Base-by-base conservation (phyloP, 2,329 filamentous ascomycete genomes). In the Calonectria crousiana region DNA sequence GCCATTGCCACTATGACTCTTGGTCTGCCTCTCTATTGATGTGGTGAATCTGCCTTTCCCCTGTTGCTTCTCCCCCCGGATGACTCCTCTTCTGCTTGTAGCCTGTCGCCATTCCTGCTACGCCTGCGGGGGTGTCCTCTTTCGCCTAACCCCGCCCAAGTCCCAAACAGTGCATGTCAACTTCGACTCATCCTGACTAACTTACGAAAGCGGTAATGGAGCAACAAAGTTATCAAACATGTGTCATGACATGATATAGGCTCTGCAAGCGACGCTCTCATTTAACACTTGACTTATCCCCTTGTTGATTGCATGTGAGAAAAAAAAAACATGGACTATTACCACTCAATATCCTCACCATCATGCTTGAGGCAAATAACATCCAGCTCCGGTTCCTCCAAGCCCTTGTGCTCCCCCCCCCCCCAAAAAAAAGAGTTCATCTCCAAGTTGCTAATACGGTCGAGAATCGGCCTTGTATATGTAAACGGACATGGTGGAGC, bases 111-210 rank as follows among this genome's bases (percentile, higher is more conserved):
- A 23, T 64, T 44, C 44, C 67, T 47, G 34, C 47, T 52, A 36
- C 60, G 69, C n/a, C 65, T 60, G 66, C 49, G 67, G 74, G 53
- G 49, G 32, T 56, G 47, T 36, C 60, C 67, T 64, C 49, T 16
- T 36, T 65, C 44, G 34, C 38, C 32, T 26, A 36, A 49, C 28
- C 20, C 52, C 44, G 36, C 34, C 49, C 38, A 66, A 26, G 23
- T 60, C 66, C 53, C 56, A 51, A 66, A 51, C 68, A 74, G 67
- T 69, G 66, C 53, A 68, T 62, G 38, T 34, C 62, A 16, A 64
- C 36, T 78, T 79, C 76, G 78, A 79, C 78, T 79, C 78, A 79
- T 79, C 51, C 58, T 67, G 70, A 68, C 56, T 77, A 68, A 47
- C 68, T 58, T 66, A 73, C 78, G 69, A 75, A 78, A 74, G 53